Evolutionary conservation across 441 rosid species (phyloP).

Genomic region (Mallotus repandus): DNA sequence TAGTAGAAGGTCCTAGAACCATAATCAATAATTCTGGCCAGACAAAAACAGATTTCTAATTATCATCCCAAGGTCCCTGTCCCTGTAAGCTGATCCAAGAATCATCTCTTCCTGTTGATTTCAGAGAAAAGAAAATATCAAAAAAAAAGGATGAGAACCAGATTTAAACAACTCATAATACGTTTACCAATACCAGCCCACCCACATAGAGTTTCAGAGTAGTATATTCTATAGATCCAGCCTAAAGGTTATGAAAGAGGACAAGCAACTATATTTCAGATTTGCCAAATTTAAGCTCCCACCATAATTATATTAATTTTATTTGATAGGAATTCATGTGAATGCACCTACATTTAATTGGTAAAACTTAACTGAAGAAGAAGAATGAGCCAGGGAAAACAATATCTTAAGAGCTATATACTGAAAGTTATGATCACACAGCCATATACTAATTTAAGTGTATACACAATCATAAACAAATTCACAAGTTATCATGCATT

Average conservation of each 20-base stretch:
- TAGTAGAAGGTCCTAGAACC: constrained; percentile 11
- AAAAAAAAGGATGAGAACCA: background rate
- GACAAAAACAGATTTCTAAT: background rate
- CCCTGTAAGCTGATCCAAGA: constrained; percentile 26
- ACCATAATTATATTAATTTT: background rate
- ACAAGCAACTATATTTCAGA: background rate
- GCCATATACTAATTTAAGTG: background rate
- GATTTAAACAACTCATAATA: background rate
- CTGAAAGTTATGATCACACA: background rate
- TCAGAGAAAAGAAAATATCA: constrained; percentile 1
- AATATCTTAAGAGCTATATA: background rate
- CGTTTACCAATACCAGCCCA: background rate
- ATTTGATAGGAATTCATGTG: background rate
- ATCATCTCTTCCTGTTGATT: constrained; percentile 20
- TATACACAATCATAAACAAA: background rate
- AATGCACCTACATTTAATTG: background rate
- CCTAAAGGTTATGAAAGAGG: background rate
- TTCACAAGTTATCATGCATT: background rate
- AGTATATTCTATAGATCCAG: background rate
- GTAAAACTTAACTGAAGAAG: background rate
- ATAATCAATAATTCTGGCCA: background rate
- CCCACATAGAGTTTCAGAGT: background rate
- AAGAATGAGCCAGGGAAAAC: background rate
- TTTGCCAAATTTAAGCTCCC: background rate
- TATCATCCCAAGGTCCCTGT: background rate